Evolutionary conservation across 2,329 filamentous ascomycete species (phyloP), one percentile per base, ranked within the genome.

Genomic region (Eurotiales sp.): DNA sequence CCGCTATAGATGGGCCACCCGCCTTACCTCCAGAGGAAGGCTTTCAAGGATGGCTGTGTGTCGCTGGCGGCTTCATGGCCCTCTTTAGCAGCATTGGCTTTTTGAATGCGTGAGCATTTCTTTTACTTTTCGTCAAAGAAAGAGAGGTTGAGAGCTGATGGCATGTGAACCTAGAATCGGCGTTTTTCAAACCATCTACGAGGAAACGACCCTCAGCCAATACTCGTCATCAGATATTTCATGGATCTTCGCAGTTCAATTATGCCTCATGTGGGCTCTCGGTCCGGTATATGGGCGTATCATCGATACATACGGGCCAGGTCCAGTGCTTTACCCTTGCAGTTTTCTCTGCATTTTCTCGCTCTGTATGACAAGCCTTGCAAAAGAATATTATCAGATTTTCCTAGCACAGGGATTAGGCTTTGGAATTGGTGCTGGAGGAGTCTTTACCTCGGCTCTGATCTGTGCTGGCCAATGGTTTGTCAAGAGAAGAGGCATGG

Each of bases 401-500:
- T 64, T 76, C 29, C 63, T 77, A 6, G 68, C 71, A 0, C 73
- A 77, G 55, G 74, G 69, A 4, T 49, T 77, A n/a, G 68, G 67
- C 49, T 64, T 73, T 30, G 73, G 74, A 2, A 43, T 76, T 5
- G 82, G 80, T 1, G 37, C 45, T 4, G 50, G 44, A 8, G 45
- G 44, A 5, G 40, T 52, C 3, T 52, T 47, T 37, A 44, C 40
- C 17, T 17, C 34, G 15, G 32, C 42, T 6, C 23, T 51, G 25
- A 43, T 51, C 4, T 51, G 49, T 19, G 42, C 41, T 19, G 36
- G 49, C n/a, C 81, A 81, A 2, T 85, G 84, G 59, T 85, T 85
- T 58, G 67, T 69, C 25, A 72, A 69, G 36, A 73, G 71, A 47
- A 70, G 77, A 15, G 71, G 73, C 1, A 64, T 84, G 29, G 80